Evolutionary conservation across 257 asterid species (phyloP), one percentile per base, ranked within the genome.

Genomic region (Coffea eugenioides): DNA sequence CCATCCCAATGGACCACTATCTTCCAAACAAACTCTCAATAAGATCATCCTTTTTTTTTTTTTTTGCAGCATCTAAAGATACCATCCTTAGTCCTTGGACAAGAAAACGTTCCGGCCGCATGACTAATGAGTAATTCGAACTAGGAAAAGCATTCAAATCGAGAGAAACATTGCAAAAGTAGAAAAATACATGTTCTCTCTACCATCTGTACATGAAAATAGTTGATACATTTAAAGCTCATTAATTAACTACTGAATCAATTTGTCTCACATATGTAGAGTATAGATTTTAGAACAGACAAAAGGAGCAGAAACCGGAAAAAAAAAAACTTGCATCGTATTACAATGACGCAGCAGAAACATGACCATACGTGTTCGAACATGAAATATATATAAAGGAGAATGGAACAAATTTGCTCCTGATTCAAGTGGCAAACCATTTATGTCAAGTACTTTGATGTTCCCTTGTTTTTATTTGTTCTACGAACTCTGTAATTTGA

Each of bases 281-380:
- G 43, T 2, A 10, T 69, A 25, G 64, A 31, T 73, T 25, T 31
- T 0, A 8, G 77, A 54, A 54, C 51, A 52, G 77, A 74, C 67
- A 74, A 34, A 54, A 3, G 52, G 77, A 74, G 67, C 77, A 54
- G 67, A 74, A 54, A 10, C 9, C 77, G 48, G 77, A 31, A 31
- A 31, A 31, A 31, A n/a, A 27, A 62, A 73, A 73, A 43, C 34
- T 23, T 21, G 73, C 36, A 8, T 3, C 13, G 2, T 70, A 18
- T 21, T 15, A 49, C 54, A 49, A 49, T 11, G 73, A 71, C 5
- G 41, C 36, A 21, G 36, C 56, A 45, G 39, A 71, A 46, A 49
- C 76, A 8, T 49, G 54, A 49, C 14, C 54, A 8, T 13, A 51
- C 45, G 3, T 25, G 43, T 51, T 49, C 7, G 23, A 48, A 43